Evolutionary conservation across 75 land plant species (phyloP).

Genomic region (Pinus tabuliformis): DNA sequence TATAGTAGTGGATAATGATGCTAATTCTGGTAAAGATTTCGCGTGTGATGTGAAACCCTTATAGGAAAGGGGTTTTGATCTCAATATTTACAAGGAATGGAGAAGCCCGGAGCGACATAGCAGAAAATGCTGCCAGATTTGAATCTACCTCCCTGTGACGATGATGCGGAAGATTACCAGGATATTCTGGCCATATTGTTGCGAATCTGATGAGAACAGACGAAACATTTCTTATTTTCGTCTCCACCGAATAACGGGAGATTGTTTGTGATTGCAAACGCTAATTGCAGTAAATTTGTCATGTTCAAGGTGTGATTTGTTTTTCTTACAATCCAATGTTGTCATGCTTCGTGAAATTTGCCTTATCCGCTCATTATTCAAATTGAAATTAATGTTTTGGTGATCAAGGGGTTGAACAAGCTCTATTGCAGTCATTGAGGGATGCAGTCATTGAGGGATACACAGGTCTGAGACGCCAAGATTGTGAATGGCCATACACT

Average conservation of each 20-base stretch:
- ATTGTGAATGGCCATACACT: too few species aligned
- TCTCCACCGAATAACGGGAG: too few species aligned
- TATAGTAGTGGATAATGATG: conserved; percentile 22
- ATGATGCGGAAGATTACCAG: neutral
- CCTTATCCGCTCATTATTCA: too few species aligned
- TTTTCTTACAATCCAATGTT: neutral
- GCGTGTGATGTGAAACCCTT: neutral
- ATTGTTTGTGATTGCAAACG: neutral
- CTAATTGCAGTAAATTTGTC: neutral
- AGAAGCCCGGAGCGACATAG: neutral
- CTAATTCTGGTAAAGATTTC: neutral
- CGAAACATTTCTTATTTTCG: neutral
- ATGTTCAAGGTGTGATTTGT: neutral
- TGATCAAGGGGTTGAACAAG: too few species aligned
- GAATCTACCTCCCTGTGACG: neutral
- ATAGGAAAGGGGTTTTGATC: neutral
- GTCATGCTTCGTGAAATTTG: too few species aligned
- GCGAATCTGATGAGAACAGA: neutral
- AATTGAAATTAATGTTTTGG: too few species aligned
- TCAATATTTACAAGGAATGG: too few species aligned
- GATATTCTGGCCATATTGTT: neutral
- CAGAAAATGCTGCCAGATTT: neutral
- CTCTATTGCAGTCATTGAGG: too few species aligned
- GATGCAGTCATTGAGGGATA: too few species aligned
- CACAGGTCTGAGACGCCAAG: too few species aligned